These are phyloP conservation scores for Diaporthe vaccinii DNA, from an alignment of 2,329 filamentous ascomycete genomes.

Conservation along the genomic window DNA sequence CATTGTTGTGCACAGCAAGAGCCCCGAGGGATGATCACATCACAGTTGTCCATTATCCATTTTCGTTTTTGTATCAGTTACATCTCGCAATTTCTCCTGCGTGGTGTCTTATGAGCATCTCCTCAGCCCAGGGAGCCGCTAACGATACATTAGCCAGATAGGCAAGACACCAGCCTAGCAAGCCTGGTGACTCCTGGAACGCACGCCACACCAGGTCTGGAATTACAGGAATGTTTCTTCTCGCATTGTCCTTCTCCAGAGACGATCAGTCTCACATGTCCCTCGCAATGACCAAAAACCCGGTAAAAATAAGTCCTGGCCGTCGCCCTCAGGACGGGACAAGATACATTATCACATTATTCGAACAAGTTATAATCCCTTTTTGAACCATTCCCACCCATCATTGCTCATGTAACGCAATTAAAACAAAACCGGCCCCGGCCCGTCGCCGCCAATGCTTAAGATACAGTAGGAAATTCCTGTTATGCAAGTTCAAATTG, in stretches of 20 bases:
- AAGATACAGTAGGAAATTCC: conserved; percentile 18
- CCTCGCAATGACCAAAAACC: not conserved
- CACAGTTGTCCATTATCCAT: not conserved
- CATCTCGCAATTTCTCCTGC: not conserved
- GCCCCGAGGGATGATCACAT: not conserved
- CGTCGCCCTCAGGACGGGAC: conserved; percentile 4
- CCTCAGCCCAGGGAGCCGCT: not conserved
- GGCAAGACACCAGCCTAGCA: not conserved
- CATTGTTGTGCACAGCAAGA: not conserved
- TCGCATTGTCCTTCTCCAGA: not conserved
- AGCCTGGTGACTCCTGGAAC: not conserved
- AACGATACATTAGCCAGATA: not conserved
- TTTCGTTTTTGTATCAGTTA: not conserved
- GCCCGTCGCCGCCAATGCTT: conserved; percentile 28
- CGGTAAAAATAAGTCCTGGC: not conserved
- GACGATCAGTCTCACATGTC: not conserved
- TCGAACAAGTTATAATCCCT: conserved; percentile 13
- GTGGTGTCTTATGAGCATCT: not conserved
- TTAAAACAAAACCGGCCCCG: conserved; percentile 26
- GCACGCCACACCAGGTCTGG: not conserved
- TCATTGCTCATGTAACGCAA: conserved; percentile 26
- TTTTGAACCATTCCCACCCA: conserved; percentile 27
- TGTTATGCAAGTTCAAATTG: conserved; percentile 32
- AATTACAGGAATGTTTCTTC: not conserved
- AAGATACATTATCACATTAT: conserved; percentile 37